Percentiles rank a stretch among this genome's conserved stretches.
These are phyloP conservation scores for Orobanche coerulescens DNA, from an alignment of 257 asterid species.

Conservation along the genomic window DNA sequence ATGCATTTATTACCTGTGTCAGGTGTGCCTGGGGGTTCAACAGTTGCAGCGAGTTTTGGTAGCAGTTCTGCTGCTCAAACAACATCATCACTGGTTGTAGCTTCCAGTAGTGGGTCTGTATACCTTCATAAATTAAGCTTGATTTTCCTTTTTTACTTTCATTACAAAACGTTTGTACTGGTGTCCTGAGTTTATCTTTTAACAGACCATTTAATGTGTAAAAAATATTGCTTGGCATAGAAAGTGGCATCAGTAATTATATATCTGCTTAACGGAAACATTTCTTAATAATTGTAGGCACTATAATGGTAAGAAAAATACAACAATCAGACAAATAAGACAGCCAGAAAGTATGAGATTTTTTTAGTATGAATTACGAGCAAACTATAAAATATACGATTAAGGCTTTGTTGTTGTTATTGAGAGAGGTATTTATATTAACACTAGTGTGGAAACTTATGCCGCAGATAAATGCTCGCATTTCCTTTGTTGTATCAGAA, in stretches of 20 bases:
- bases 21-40: constrained; percentile 43
- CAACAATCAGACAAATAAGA: background rate
- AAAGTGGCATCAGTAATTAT: background rate
- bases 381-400: too few relatives aligned
- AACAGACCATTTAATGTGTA: background rate
- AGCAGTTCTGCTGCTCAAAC: constrained; percentile 59
- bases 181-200: constrained; percentile 14
- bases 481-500: background rate
- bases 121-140: constrained; percentile 11
- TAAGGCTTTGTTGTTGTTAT: too few relatives aligned
- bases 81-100: constrained; percentile 43
- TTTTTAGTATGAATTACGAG: too few relatives aligned
- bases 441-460: background rate
- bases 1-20: constrained; percentile 16
- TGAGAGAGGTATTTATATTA: too few relatives aligned
- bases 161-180: background rate
- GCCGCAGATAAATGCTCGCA: background rate
- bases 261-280: background rate
- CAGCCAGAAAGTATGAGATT: background rate
- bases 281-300: background rate
- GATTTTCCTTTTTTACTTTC: constrained; percentile 3
- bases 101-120: constrained; percentile 73
- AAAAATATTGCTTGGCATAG: background rate
- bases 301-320: background rate
- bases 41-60: constrained; percentile 36